These are phyloP conservation scores for Antitrichia curtipendula DNA, from an alignment of 225 moss, liverwort and hornwort genomes.

Conservation along the genomic window DNA sequence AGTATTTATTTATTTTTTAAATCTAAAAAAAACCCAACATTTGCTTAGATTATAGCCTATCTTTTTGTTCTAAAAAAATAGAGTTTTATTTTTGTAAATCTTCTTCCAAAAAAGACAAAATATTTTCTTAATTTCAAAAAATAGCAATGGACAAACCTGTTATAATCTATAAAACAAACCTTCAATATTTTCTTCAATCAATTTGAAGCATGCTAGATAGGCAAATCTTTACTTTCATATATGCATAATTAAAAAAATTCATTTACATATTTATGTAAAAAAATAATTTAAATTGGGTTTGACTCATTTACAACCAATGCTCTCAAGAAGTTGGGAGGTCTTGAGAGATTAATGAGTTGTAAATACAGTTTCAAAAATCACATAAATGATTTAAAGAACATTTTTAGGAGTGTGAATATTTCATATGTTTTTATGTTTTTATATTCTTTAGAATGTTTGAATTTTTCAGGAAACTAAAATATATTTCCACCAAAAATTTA, in stretches of 20 bases:
- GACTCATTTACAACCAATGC: not conserved
- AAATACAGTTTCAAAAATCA: not conserved
- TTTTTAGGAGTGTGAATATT: too few species aligned
- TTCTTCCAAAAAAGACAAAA: too few species aligned
- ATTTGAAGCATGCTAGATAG: not conserved
- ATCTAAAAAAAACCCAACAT: not conserved
- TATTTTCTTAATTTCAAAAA: too few species aligned
- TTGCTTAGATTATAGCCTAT: not conserved
- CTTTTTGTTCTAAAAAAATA: not conserved
- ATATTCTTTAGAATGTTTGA: not conserved
- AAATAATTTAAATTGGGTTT: rapidly evolving
- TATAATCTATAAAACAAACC: too few species aligned
- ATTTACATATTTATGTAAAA: not conserved
- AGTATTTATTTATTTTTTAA: not conserved
- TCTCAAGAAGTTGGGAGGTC: not conserved
- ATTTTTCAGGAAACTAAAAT: not conserved
- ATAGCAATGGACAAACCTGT: too few species aligned
- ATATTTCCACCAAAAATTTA: not conserved
- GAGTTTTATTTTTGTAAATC: too few species aligned
- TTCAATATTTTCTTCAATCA: too few species aligned
- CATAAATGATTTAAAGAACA: not conserved
- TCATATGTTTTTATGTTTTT: too few species aligned
- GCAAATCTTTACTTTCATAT: not conserved
- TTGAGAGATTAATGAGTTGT: not conserved
- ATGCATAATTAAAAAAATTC: not conserved